Percentiles rank a stretch among this genome's conserved stretches.
These are phyloP conservation scores for Colletotrichum endophyticum DNA, from an alignment of 2,329 filamentous ascomycete genomes.

Conservation along the genomic window DNA sequence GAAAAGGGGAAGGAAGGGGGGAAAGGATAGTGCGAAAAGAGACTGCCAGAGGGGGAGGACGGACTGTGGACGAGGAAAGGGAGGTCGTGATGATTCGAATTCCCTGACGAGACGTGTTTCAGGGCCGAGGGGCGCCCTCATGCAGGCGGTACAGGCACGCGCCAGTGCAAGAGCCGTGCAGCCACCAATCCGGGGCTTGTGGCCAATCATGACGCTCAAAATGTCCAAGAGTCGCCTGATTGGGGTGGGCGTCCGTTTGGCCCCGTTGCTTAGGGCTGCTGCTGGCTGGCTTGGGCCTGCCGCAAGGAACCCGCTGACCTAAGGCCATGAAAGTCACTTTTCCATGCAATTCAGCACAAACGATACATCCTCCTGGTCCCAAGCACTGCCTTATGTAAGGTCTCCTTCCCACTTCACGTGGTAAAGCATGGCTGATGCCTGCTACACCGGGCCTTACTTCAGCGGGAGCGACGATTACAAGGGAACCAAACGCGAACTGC, in stretches of 20 bases:
- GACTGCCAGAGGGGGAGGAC: neutral
- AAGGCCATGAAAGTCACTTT: neutral
- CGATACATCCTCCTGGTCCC: neutral
- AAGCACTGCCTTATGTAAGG: neutral
- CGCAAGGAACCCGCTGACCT: neutral
- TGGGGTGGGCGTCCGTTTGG: conserved; percentile 12
- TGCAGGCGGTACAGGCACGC: conserved; percentile 10
- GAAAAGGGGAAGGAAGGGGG: neutral
- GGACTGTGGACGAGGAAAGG: conserved; percentile 4
- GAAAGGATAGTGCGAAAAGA: neutral
- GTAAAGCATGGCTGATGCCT: conserved; percentile 1
- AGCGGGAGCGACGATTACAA: neutral
- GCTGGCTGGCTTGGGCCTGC: conserved; percentile 6
- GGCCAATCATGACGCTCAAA: conserved; percentile 10
- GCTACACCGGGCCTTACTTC: neutral
- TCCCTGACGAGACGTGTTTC: conserved; percentile 20
- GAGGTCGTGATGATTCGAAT: conserved; percentile 17
- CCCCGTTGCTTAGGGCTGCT: conserved; percentile 6
- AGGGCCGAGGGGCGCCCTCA: conserved; percentile 15
- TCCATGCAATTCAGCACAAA: neutral
- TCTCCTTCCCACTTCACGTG: neutral
- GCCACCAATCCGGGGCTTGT: neutral
- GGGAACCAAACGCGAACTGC: neutral
- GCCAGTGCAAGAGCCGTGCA: conserved; percentile 4
- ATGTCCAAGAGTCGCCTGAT: conserved; percentile 16